phyloP scores from a whole-genome alignment of 1,284 basidiomycete genomes.

The Ceratobasidium sp. region DNA sequence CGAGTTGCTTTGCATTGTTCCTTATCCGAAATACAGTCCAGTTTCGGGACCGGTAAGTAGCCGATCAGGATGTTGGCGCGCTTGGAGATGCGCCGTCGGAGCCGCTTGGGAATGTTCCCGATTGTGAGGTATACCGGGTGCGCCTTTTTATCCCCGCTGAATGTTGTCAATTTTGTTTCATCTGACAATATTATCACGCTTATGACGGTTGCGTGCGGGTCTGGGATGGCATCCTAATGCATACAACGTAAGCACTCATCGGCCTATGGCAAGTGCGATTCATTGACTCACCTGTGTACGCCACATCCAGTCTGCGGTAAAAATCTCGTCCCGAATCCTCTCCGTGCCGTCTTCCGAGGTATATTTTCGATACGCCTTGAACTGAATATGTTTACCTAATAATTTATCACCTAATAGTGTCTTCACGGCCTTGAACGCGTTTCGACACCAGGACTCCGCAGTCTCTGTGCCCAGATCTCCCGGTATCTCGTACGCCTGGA shows the following conservation, averaged over 20 bases:
- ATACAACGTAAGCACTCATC: background rate
- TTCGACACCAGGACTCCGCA: slow-evolving; percentile 54
- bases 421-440: slow-evolving; percentile 55
- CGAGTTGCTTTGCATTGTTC: background rate
- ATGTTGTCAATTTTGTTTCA: slow-evolving; percentile 42
- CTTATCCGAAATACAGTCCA: slow-evolving; percentile 13
- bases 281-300: slow-evolving; percentile 31
- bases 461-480: slow-evolving; percentile 47
- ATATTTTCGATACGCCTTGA: slow-evolving; percentile 3
- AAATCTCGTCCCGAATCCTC: slow-evolving; percentile 27
- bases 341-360: background rate
- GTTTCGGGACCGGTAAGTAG: slow-evolving; percentile 28
- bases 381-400: slow-evolving; percentile 1
- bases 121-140: slow-evolving; percentile 48
- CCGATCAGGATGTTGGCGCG: slow-evolving; percentile 44
- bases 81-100: slow-evolving; percentile 27
- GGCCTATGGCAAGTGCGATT: background rate
- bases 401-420: slow-evolving; percentile 50
- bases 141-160: slow-evolving; percentile 44
- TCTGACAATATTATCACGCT: slow-evolving; percentile 43
- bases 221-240: background rate
- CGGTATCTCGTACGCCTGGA: slow-evolving; percentile 46
- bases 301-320: slow-evolving; percentile 40
- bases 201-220: slow-evolving; percentile 19
- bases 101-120: slow-evolving; percentile 46